These are phyloP conservation scores for Leishmania tropica DNA, from an alignment of 208 protist species.

Conservation along the genomic window DNA sequence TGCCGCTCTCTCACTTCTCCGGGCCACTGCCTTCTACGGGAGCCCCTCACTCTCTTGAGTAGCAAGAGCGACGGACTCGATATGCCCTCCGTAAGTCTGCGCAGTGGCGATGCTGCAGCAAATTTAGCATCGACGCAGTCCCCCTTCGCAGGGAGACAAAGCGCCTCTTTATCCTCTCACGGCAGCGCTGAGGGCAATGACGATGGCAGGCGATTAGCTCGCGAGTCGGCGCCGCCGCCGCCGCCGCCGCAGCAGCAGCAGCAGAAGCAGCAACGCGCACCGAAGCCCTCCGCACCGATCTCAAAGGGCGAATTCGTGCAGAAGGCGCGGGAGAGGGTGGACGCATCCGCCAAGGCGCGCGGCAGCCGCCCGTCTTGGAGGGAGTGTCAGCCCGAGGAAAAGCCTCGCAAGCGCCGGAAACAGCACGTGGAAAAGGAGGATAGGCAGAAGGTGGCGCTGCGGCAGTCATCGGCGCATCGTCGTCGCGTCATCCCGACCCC, in stretches of 20 bases:
- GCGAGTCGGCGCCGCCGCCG: background rate
- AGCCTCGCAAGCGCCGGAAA: background rate
- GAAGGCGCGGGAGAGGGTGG: background rate
- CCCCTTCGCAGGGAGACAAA: background rate
- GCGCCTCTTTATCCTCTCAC: background rate
- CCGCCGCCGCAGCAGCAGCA: background rate
- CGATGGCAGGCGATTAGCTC: background rate
- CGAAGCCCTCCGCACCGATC: background rate
- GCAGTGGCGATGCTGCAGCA: background rate
- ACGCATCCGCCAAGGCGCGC: background rate
- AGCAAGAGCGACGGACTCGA: background rate
- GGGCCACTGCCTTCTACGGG: background rate
- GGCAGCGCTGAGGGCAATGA: background rate
- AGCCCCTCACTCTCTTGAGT: background rate
- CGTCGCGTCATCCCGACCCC: slow-evolving; percentile 34
- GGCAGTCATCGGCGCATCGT: slow-evolving; percentile 3
- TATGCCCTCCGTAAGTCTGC: background rate
- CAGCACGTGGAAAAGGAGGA: background rate
- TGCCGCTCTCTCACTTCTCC: background rate
- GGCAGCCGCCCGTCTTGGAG: background rate
- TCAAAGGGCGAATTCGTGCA: background rate
- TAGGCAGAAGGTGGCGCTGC: background rate
- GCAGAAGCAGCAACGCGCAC: background rate
- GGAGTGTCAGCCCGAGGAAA: background rate
- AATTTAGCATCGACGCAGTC: background rate